Base-by-base conservation (phyloP, 2,329 filamentous ascomycete species). In the Furcasterigmium furcatum region DNA sequence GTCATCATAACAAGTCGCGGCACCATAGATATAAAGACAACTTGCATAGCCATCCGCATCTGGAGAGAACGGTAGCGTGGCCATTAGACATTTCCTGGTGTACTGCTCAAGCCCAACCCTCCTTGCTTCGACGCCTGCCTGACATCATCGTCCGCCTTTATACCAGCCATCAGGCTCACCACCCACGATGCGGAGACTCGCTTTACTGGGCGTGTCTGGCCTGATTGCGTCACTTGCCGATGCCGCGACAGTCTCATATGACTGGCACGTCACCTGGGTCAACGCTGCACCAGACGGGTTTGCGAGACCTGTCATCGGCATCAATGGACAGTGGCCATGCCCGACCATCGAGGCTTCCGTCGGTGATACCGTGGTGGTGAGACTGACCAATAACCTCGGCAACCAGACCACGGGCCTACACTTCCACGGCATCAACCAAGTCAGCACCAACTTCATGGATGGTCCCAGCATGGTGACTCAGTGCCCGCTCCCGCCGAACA, bases 291-390 rank as follows among this genome's bases (percentile, higher is more conserved):
- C 67, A 1, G 66, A 70, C 46, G 67, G 68, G 27, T 59, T 63
- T 38, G 46, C 50, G 10, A 58, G 66, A 19, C 59, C 65, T 3
- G 62, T 70, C 36, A 62, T 69, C 13, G 80, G 79, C 12, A 78
- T 86, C 60, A 85, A 86, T 54, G 73, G 73, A 4, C 58, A 76
- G 55, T 84, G 82, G 77, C 82, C 82, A 12, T 74, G 79, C 44
- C 83, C 83, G 2, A 58, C 60, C 6, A 73, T 83, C 24, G 67
- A 76, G 46, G 77, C 72, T 35, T 70, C 62, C 38, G 66, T 72
- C 21, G 77, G 76, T 29, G 77, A 81, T 50, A 71, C 63, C 22
- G 46, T 80, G 39, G 54, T 76, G 7, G 64, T 80, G 34, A 74
- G 73, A 46, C 58, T 78, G 16, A 60, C 61, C 51, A 81, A 81